phyloP scores from a whole-genome alignment of 2,329 filamentous ascomycete species.

The Hymenotorrendiella dingleyae region DNA sequence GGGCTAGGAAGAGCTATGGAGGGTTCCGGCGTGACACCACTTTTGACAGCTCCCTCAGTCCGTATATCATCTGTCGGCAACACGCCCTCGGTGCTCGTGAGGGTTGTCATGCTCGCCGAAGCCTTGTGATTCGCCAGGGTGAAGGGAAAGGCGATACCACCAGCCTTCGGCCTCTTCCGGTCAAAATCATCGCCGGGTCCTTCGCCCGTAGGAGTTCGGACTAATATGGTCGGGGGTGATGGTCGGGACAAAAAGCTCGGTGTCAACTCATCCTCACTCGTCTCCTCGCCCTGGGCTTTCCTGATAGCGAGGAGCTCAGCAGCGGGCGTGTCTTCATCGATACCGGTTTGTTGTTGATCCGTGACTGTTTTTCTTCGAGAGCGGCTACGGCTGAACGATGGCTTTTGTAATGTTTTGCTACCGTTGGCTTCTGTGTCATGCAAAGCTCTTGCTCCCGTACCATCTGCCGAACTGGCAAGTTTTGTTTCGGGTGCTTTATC shows the following conservation, averaged over 20 bases:
- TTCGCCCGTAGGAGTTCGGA: conserved; percentile 26
- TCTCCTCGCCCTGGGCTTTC: conserved; percentile 35
- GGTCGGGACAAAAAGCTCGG: conserved; percentile 15
- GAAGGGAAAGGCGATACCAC: conserved; percentile 68
- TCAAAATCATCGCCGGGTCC: conserved; percentile 40
- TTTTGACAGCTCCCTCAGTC: conserved; percentile 12
- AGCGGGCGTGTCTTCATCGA: conserved; percentile 38
- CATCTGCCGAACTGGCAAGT: conserved; percentile 36
- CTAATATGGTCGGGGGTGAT: conserved; percentile 13
- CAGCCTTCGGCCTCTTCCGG: conserved; percentile 60
- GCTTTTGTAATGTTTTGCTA: conserved; percentile 9
- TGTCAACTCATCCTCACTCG: conserved; percentile 5
- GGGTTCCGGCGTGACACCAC: neutral
- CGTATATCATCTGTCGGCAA: conserved; percentile 20
- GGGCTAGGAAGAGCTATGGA: neutral
- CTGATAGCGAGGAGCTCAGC: conserved; percentile 38
- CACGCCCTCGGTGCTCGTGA: conserved; percentile 36
- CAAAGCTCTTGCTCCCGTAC: conserved; percentile 34
- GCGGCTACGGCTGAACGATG: conserved; percentile 31
- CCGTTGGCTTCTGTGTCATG: conserved; percentile 16
- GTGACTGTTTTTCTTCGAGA: conserved; percentile 43
- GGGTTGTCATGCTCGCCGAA: conserved; percentile 65
- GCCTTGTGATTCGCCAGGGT: conserved; percentile 52
- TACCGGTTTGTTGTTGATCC: conserved; percentile 45
- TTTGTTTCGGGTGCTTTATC: conserved; percentile 33